These are phyloP conservation scores for Syncephalis plumigaleata DNA, from an alignment of 371 early-diverging fungal species.

Conservation along the genomic window DNA sequence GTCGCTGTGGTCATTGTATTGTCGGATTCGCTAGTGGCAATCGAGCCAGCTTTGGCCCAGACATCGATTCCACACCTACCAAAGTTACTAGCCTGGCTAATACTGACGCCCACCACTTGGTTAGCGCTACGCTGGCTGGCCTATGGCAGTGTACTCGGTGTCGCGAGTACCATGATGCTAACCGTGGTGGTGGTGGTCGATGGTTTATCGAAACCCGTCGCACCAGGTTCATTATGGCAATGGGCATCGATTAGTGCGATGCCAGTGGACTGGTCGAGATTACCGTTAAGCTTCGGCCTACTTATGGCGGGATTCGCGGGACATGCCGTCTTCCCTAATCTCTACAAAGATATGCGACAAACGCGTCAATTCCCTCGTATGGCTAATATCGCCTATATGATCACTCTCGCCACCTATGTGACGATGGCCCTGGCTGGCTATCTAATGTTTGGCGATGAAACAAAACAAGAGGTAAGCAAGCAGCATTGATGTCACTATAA, in stretches of 20 bases:
- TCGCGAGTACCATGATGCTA: slow-evolving; percentile 22
- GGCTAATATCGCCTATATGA: slow-evolving; percentile 30
- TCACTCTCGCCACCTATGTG: slow-evolving; percentile 23
- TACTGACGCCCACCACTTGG: slow-evolving; percentile 15
- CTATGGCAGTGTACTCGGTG: slow-evolving; percentile 28
- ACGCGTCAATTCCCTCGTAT: slow-evolving; percentile 25
- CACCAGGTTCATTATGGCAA: slow-evolving; percentile 40
- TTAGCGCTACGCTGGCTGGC: slow-evolving; percentile 20
- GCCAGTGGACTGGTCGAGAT: slow-evolving; percentile 1
- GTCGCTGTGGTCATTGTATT: slow-evolving; percentile 28
- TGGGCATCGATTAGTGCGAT: slow-evolving; percentile 2
- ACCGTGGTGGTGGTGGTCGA: slow-evolving; percentile 21
- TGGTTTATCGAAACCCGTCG: slow-evolving; percentile 21
- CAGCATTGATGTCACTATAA: no score
- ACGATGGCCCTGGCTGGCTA: slow-evolving; percentile 37
- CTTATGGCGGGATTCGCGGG: slow-evolving; percentile 33
- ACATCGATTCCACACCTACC: background rate
- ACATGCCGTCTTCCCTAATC: slow-evolving; percentile 43
- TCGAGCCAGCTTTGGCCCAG: slow-evolving; percentile 12
- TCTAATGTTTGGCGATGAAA: slow-evolving; percentile 53
- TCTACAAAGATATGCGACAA: slow-evolving; percentile 44
- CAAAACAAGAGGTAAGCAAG: slow-evolving; percentile 32
- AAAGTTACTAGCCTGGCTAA: slow-evolving; percentile 9
- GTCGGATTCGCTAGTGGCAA: slow-evolving; percentile 26
- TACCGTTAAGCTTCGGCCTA: slow-evolving; percentile 29